Evolutionary conservation across 306 rosid species (phyloP).

Genomic region (Corylus avellana): DNA sequence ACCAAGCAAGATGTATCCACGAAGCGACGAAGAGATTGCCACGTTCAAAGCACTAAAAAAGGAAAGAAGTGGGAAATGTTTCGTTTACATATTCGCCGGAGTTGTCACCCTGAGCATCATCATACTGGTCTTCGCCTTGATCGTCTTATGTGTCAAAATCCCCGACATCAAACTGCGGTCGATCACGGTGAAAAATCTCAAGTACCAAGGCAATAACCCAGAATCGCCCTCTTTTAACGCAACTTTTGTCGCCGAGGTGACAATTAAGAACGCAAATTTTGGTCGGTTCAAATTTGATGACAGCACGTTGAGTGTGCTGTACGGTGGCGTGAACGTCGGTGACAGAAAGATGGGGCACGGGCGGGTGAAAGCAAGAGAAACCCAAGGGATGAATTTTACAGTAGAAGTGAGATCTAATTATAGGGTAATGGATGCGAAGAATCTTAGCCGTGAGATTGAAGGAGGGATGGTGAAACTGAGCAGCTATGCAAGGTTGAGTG

Average conservation of each 20-base stretch:
- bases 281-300: constrained; percentile 45
- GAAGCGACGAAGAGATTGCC: constrained; percentile 37
- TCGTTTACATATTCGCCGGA: constrained; percentile 44
- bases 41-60: constrained; percentile 29
- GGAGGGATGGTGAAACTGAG: constrained; percentile 51
- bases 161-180: constrained; percentile 44
- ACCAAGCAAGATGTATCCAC: constrained; percentile 18
- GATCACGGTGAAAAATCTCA: constrained; percentile 21
- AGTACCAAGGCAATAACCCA: constrained; percentile 13
- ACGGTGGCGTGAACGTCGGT: constrained; percentile 33
- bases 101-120: constrained; percentile 41
- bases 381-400: constrained; percentile 15
- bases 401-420: constrained; percentile 31
- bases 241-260: constrained; percentile 32
- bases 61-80: constrained; percentile 58
- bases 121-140: constrained; percentile 41
- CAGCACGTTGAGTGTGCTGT: constrained; percentile 28
- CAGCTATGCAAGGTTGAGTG: constrained; percentile 37
- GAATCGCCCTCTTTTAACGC: constrained; percentile 39
- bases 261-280: constrained; percentile 52
- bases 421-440: constrained; percentile 7
- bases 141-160: constrained; percentile 39
- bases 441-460: constrained; percentile 29
- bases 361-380: constrained; percentile 31
- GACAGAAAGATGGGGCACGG: constrained; percentile 18